Percentiles rank a stretch among this genome's conserved stretches.
Conservation (phyloP, 768 basidiomycete species). For the Termitomyces sp. region DNA sequence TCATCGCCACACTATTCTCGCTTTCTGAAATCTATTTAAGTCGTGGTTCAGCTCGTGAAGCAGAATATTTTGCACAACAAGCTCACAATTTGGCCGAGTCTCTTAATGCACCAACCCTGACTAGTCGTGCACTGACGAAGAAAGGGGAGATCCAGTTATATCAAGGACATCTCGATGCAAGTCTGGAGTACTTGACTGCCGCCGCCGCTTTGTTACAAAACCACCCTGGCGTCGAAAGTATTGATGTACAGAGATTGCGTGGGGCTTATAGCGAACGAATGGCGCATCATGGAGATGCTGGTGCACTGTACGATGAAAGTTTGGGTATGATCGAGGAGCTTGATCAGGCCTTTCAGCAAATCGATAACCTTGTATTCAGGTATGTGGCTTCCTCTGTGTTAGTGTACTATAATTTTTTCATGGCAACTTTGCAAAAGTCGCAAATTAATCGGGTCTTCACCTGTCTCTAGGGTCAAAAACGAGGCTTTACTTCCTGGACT, state of each 20-base stretch:
- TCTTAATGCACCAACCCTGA: conserved; percentile 61
- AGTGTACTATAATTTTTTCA: neutral
- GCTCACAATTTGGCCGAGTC: conserved; percentile 70
- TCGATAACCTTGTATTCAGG: conserved; percentile 47
- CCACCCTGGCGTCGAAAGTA: conserved; percentile 53
- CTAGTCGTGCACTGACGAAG: conserved; percentile 61
- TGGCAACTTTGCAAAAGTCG: conserved; percentile 31
- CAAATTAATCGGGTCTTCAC: conserved; percentile 38
- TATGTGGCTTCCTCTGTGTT: conserved; percentile 22
- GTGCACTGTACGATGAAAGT: conserved; percentile 52
- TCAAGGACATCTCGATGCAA: conserved; percentile 56
- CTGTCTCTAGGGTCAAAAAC: conserved; percentile 20
- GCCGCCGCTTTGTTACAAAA: conserved; percentile 45
- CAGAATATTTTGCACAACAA: conserved; percentile 80
- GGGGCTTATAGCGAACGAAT: conserved; percentile 49
- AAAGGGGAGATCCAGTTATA: conserved; percentile 70
- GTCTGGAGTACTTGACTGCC: conserved; percentile 47
- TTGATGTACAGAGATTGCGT: conserved; percentile 51
- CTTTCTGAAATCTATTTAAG: conserved; percentile 61
- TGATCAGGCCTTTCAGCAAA: conserved; percentile 46
- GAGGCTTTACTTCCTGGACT: conserved; percentile 61
- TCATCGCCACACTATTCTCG: conserved; percentile 63
- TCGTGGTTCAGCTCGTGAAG: conserved; percentile 81
- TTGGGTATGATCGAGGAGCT: conserved; percentile 59
- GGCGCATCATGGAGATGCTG: conserved; percentile 42